These are phyloP conservation scores for Phoma herbarum DNA, from an alignment of 2,329 filamentous ascomycete genomes.

Conservation along the genomic window DNA sequence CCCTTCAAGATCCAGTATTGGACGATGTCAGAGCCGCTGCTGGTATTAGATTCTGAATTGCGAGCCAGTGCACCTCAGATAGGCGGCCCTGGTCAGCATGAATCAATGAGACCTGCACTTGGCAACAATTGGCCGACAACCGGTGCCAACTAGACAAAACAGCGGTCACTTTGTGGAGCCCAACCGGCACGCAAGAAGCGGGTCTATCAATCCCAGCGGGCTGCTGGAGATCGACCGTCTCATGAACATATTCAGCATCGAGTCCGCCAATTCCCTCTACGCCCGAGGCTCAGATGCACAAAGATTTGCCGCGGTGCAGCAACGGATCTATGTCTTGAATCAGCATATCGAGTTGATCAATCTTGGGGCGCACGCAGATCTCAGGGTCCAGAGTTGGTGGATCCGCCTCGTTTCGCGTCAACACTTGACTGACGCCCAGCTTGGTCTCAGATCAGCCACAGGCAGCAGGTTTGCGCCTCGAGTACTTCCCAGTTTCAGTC, in stretches of 20 bases:
- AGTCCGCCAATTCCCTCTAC: conserved; percentile 2
- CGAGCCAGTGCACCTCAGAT: conserved; percentile 18
- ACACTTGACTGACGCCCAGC: conserved; percentile 17
- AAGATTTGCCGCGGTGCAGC: background rate
- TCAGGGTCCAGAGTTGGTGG: conserved; percentile 15
- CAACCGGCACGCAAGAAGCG: conserved; percentile 18
- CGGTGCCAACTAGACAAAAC: conserved; percentile 9
- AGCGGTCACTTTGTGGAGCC: conserved; percentile 17
- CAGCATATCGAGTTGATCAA: background rate
- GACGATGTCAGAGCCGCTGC: conserved; percentile 8
- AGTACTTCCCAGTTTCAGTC: conserved; percentile 1
- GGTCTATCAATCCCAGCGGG: conserved; percentile 1
- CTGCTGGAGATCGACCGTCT: conserved; percentile 5
- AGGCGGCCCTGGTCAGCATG: conserved; percentile 8
- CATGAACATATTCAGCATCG: conserved; percentile 7
- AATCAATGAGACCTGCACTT: conserved; percentile 13
- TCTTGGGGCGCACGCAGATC: conserved; percentile 5
- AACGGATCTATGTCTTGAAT: conserved; percentile 1
- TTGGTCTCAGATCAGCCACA: conserved; percentile 18
- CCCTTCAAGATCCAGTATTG: background rate
- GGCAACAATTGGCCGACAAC: conserved; percentile 7
- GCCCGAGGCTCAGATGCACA: background rate
- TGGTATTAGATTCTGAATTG: conserved; percentile 7
- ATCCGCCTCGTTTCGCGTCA: conserved; percentile 12
- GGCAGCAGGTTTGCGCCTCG: conserved; percentile 17